Percentiles rank a stretch among this genome's conserved stretches.
These are phyloP conservation scores for Lagenaria siceraria DNA, from an alignment of 306 rosid genomes.

Conservation along the genomic window DNA sequence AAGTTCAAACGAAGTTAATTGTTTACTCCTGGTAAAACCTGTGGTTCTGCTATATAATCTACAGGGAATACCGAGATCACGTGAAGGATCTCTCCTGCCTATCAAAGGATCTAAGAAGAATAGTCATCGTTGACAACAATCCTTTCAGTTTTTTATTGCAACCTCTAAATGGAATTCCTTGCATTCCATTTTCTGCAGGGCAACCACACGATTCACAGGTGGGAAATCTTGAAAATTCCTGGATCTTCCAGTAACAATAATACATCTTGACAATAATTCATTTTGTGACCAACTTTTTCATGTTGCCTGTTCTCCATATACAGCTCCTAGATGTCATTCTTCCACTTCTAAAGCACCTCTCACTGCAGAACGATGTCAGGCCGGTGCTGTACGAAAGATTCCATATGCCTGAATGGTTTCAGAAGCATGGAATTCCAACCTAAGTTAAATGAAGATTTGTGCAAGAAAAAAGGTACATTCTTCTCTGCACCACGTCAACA, in stretches of 20 bases:
- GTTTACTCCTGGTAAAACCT: neutral
- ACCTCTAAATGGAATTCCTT: constrained; percentile 91
- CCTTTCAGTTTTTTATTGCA: constrained; percentile 94
- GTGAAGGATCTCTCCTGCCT: constrained; percentile 88
- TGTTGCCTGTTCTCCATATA: neutral
- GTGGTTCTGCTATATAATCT: constrained; percentile 13
- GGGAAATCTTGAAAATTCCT: neutral
- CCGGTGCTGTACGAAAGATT: constrained; percentile 70
- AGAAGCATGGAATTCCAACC: constrained; percentile 79
- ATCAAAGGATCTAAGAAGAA: constrained; percentile 59
- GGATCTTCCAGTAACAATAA: neutral
- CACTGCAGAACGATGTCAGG: constrained; percentile 71
- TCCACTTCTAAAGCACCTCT: constrained; percentile 80
- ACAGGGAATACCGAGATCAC: constrained; percentile 82
- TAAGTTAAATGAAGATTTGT: constrained; percentile 13
- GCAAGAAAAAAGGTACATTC: constrained; percentile 4
- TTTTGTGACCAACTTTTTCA: neutral
- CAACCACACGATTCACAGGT: constrained; percentile 85
- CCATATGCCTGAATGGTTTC: constrained; percentile 99
- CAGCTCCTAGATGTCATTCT: constrained; percentile 97
- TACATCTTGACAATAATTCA: neutral
- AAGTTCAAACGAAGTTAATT: neutral
- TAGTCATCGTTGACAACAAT: constrained; percentile 88
- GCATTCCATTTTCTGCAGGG: constrained; percentile 86
- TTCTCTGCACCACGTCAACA: constrained; percentile 12